Conservation (phyloP, 306 rosid species). For the Mucuna pruriens region DNA sequence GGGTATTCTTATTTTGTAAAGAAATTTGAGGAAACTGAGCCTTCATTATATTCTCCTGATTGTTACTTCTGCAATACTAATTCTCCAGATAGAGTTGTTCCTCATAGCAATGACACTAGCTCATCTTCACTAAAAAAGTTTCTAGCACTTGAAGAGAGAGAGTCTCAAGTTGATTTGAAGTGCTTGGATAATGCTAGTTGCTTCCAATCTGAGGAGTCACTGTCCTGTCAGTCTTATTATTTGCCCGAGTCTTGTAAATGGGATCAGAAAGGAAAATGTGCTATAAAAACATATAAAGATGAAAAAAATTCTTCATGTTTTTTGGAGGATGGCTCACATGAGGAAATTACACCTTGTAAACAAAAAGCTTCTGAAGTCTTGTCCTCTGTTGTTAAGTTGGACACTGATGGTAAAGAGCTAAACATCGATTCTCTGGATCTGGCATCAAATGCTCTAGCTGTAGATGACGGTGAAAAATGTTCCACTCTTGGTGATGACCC, state of each 20-base stretch:
- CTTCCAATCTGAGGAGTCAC: conserved; percentile 31
- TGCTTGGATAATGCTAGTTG: conserved; percentile 33
- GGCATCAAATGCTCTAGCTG: conserved; percentile 32
- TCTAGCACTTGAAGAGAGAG: conserved; percentile 31
- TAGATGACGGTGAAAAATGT: conserved; percentile 29
- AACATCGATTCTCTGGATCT: conserved; percentile 26
- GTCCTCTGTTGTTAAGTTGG: conserved; percentile 16
- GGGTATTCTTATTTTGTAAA: conserved; percentile 26
- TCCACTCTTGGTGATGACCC: conserved; percentile 3
- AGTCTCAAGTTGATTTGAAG: conserved; percentile 29
- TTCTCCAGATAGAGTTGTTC: conserved; percentile 4
- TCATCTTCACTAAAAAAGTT: conserved; percentile 24
- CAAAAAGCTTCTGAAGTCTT: conserved; percentile 21
- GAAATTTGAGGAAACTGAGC: conserved; percentile 42
- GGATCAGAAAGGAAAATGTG: conserved; percentile 62
- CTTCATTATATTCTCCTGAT: conserved; percentile 39
- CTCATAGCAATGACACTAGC: background rate
- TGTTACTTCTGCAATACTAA: conserved; percentile 11
- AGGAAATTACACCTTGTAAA: conserved; percentile 30
- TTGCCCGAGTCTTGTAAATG: conserved; percentile 49
- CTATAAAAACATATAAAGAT: conserved; percentile 32
- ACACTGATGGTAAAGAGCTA: conserved; percentile 33
- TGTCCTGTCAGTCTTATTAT: conserved; percentile 37
- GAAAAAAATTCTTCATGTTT: background rate
- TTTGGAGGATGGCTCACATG: conserved; percentile 30